Evolutionary conservation across 2,329 filamentous ascomycete genomes (phyloP), one percentile per base, ranked within the genome.

Genomic region (Phyllosticta citrichinensis): DNA sequence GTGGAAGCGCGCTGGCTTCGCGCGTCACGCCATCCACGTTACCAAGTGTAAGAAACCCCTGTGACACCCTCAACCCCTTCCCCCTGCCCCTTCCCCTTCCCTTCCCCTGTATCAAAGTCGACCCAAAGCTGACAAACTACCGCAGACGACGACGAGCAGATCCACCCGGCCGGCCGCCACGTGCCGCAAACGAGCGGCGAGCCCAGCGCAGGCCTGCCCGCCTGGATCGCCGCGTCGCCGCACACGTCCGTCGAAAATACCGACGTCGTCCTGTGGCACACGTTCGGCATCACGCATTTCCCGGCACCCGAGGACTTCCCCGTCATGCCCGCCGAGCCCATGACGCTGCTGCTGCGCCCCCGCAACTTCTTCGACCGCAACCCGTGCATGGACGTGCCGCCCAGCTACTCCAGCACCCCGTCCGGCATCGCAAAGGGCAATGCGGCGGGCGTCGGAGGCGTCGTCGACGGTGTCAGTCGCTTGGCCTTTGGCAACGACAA

Each of bases 211-310:
- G 90, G 90, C 33, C 77, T 95, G 2, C 87, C 88, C 0, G 80
- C 85, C 66, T 93, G 89, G 90, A 87, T 94, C 66, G 76, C 79
- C 19, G 84, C 84, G 24, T 83, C 91, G 63, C 85, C 88, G 12
- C 77, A 76, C 54, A 84, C 82, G 62, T 82, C 78, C 25, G 85
- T 96, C 66, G 88, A 88, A 60, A 88, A 96, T 77, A 89, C 86
- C 0, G 89, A 97, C 71, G 77, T 96, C 30, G 91, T 97, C 1
- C 82, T 96, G 17, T 97, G 91, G 91, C 91, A 96, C 76, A 96
- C 91, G 0, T 97, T 96, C 69, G 92, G 92, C 40, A 80, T 96
- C 40, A 93, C 88, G 0, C 92, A 96, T 72, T 93, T 96, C 78
- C 91, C 92, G 0, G 79, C 88, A 0, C 91, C 91, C 0, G 92